These are phyloP conservation scores for Nannochloropsis granulata DNA, from an alignment of 108 stramenopile genomes.

Conservation along the genomic window DNA sequence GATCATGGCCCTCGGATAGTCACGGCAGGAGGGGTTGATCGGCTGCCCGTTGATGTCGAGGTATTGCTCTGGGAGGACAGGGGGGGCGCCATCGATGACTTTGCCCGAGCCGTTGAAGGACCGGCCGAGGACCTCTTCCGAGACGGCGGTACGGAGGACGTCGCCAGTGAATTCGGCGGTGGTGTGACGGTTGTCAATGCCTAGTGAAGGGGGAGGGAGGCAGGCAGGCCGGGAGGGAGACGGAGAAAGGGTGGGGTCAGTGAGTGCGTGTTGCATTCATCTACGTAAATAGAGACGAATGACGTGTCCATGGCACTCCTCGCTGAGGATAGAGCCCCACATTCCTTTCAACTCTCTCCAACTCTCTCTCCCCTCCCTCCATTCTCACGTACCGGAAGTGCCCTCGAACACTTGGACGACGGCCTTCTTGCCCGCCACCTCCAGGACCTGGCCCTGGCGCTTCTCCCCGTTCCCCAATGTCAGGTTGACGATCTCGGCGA, in stretches of 20 bases:
- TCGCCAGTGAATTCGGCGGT: constrained; percentile 94
- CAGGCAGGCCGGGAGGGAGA: too few relatives aligned
- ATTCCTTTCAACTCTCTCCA: too few relatives aligned
- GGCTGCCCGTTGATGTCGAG: constrained; percentile 98
- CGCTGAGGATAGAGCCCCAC: too few relatives aligned
- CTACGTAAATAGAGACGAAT: too few relatives aligned
- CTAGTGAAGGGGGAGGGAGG: constrained; percentile 6
- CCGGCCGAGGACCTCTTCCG: constrained; percentile 89
- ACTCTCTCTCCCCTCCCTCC: too few relatives aligned
- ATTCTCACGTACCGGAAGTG: constrained; percentile 44
- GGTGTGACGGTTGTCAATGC: constrained; percentile 97
- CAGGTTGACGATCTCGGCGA: constrained; percentile 96
- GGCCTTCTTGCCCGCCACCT: constrained; percentile 86
- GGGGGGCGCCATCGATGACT: constrained; percentile 91
- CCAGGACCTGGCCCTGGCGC: constrained; percentile 91
- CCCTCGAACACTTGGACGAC: constrained; percentile 99
- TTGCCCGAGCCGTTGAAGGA: constrained; percentile 98
- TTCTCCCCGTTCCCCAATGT: constrained; percentile 77
- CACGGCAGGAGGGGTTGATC: constrained; percentile 96
- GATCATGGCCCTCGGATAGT: constrained; percentile 80
- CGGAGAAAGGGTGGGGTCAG: too few relatives aligned
- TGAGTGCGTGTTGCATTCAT: too few relatives aligned
- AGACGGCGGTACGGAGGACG: constrained; percentile 94
- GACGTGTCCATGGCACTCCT: too few relatives aligned
- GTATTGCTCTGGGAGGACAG: constrained; percentile 97